Conservation (phyloP, 306 rosid species). For the Casuarina cunninghamiana region DNA sequence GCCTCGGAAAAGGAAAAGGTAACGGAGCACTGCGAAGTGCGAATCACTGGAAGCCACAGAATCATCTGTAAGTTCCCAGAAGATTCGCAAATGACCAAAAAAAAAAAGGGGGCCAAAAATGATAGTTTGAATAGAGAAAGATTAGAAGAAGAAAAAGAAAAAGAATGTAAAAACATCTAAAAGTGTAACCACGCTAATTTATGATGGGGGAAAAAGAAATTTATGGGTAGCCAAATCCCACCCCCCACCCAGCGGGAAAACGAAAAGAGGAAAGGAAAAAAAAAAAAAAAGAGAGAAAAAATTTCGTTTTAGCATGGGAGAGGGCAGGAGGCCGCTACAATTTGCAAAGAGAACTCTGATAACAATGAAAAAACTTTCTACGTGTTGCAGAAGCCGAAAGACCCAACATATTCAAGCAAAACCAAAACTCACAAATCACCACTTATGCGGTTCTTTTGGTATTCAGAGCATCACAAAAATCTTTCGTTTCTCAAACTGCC, state of each 20-base stretch:
- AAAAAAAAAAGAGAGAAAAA: constrained; percentile 4
- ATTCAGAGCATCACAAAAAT: background rate
- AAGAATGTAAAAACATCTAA: background rate
- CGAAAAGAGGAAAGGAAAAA: background rate
- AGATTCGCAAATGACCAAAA: constrained; percentile 8
- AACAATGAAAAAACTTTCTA: background rate
- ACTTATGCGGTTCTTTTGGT: background rate
- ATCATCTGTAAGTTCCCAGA: constrained; percentile 22
- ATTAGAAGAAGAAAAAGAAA: background rate
- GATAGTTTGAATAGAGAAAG: background rate
- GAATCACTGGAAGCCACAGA: constrained; percentile 19
- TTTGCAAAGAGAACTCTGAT: constrained; percentile 26
- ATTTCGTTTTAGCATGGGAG: constrained; percentile 9
- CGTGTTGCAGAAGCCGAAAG: constrained; percentile 10
- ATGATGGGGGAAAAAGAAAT: background rate
- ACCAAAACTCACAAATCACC: background rate
- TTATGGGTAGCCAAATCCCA: background rate
- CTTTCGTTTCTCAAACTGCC: background rate
- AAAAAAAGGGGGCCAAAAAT: constrained; percentile 6
- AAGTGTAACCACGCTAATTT: background rate
- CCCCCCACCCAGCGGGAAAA: constrained; percentile 1
- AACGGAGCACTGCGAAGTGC: constrained; percentile 10
- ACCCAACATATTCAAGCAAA: constrained; percentile 15
- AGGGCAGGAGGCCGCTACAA: constrained; percentile 3
- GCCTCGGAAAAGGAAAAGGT: constrained; percentile 22